These are phyloP conservation scores for Candida glucosophila DNA, from an alignment of 1,139 yeast species.

Conservation along the genomic window DNA sequence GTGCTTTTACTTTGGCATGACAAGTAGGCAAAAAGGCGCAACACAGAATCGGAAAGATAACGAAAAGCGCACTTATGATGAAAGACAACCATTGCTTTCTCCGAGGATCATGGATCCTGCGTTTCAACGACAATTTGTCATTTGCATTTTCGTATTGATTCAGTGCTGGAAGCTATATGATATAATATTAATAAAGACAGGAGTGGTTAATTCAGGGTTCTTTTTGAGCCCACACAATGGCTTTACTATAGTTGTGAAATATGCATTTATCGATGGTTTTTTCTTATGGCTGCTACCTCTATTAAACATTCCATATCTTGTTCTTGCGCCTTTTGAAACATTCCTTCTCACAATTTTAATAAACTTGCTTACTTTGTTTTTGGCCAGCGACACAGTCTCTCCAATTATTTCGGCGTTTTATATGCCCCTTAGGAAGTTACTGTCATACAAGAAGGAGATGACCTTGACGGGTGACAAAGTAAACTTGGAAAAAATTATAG, in stretches of 20 bases:
- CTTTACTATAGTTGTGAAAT: slow-evolving; percentile 60
- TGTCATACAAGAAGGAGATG: slow-evolving; percentile 49
- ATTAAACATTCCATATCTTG: slow-evolving; percentile 65
- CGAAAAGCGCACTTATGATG: slow-evolving; percentile 5
- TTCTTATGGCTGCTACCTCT: slow-evolving; percentile 65
- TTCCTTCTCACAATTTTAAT: slow-evolving; percentile 31
- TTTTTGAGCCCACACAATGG: slow-evolving; percentile 16
- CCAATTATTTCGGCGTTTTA: slow-evolving; percentile 25
- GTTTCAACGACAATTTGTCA: slow-evolving; percentile 64
- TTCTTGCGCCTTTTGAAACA: slow-evolving; percentile 48
- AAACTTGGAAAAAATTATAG: slow-evolving; percentile 34
- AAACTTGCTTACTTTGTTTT: slow-evolving; percentile 29
- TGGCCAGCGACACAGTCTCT: slow-evolving; percentile 31
- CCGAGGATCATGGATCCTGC: slow-evolving; percentile 60
- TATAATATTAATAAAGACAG: slow-evolving; percentile 36
- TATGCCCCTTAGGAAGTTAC: slow-evolving; percentile 37
- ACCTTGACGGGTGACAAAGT: slow-evolving; percentile 57
- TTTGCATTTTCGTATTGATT: slow-evolving; percentile 59
- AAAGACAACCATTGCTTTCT: slow-evolving; percentile 33
- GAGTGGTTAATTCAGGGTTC: slow-evolving; percentile 10
- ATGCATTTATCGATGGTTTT: slow-evolving; percentile 61
- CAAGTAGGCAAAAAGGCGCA: too few relatives aligned
- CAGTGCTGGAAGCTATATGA: slow-evolving; percentile 83
- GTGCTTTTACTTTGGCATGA: background rate
- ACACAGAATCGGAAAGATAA: slow-evolving; percentile 10